Evolutionary conservation across 2,329 filamentous ascomycete genomes (phyloP), one percentile per base, ranked within the genome.

Genomic region (Dichotomopilus funicola): DNA sequence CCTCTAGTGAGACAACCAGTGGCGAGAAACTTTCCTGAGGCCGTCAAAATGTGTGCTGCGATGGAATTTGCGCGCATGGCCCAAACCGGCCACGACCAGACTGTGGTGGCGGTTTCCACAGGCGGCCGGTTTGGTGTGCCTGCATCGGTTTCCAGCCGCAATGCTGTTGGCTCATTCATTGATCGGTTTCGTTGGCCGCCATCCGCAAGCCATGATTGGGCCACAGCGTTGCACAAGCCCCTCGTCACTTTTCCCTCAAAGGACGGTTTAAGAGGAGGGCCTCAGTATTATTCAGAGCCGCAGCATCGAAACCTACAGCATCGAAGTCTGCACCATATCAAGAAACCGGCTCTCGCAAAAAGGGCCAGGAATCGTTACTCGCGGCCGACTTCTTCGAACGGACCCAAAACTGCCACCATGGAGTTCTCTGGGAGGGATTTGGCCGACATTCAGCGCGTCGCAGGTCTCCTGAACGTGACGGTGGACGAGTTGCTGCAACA

Each of bases 401-500:
- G 2, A 9, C 35, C 40, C 5, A 10, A 35, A 19, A 49, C 43
- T 33, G 11, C 47, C 56, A 42, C 50, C 51, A 64, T 64, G 62
- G 58, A 64, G 35, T 64, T 64, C 40, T 60, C 61, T 1, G 50
- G 56, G 11, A 60, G 59, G 12, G 62, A 64, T 19, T 42, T 62
- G 36, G 59, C 58, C 27, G 62, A 61, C 48, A 62, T 64, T 31
- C 63, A 61, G 51, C 58, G 60, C 1, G 63, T 62, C 13, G 63
- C 63, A 2, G 63, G 63, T 6, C 59, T 64, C 9, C 44, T 64
- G 36, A 60, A 61, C 35, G 54, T 64, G 38, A 61, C 60, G 3
- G 61, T 64, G 12, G 63, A 64, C 48, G 63, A 64, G 54, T 51
- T 64, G 43, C 59, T 64, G 36, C 58, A 61, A 42, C 61, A 61